phyloP scores from a whole-genome alignment of 202 grass and related monocot species.

The Bolboschoenoplectus hybrid region DNA sequence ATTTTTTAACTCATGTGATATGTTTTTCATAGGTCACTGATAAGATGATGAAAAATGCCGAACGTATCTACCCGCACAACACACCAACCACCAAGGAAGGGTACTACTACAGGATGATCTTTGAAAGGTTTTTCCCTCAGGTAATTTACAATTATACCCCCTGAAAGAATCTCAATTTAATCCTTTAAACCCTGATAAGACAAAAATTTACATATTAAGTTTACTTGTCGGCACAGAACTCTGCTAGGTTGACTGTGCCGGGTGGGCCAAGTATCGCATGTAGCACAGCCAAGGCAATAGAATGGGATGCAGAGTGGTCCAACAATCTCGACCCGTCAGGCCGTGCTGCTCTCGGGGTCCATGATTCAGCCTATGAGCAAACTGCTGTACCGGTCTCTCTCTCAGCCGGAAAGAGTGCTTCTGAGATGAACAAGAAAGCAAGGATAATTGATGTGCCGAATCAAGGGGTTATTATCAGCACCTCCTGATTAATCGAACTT shows the following conservation, averaged over 20 bases:
- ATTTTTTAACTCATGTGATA: neutral
- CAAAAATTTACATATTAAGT: neutral
- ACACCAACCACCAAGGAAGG: conserved; percentile 91
- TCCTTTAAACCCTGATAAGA: neutral
- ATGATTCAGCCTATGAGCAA: conserved; percentile 52
- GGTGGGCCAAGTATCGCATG: conserved; percentile 93
- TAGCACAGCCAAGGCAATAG: conserved; percentile 92
- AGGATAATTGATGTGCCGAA: conserved; percentile 41
- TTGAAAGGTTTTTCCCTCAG: conserved; percentile 95
- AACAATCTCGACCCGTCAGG: conserved; percentile 82
- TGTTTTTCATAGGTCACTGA: conserved; percentile 57
- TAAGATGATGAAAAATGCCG: conserved; percentile 82
- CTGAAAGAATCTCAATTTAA: neutral
- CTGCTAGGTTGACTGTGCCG: conserved; percentile 80
- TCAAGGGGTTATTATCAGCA: conserved; percentile 42
- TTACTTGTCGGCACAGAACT: conserved; percentile 54
- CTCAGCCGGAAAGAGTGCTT: conserved; percentile 28
- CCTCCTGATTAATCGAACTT: conserved; percentile 14
- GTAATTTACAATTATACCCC: conserved; percentile 31
- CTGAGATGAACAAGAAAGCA: conserved; percentile 45
- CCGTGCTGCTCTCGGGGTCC: conserved; percentile 65
- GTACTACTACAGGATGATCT: conserved; percentile 96
- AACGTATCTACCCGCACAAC: conserved; percentile 63
- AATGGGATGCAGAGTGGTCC: conserved; percentile 95
- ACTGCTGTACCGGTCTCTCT: conserved; percentile 25